Base-by-base conservation (phyloP, 768 basidiomycete genomes). In the Lepiota brunneoincarnata region DNA sequence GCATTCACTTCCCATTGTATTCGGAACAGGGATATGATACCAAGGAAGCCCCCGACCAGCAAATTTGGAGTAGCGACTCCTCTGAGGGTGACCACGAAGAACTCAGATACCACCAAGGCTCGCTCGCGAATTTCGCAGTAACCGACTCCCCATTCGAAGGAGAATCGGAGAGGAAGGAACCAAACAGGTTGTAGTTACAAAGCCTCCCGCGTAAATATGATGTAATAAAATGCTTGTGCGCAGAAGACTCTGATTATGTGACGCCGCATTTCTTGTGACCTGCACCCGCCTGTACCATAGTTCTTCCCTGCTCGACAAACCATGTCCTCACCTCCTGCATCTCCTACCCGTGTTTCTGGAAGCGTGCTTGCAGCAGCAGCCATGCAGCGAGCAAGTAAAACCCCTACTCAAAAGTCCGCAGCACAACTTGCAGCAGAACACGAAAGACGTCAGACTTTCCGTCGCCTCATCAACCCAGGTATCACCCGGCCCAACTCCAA, bases 381-480 rank as follows among this genome's bases (percentile, higher is more conserved):
- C 18, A 75, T 77, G 58, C 71, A 72, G n/a, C 72, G 80, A 50
- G 62, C 66, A 6, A 67, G 64, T 44, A 63, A 71, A 54, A 55
- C 67, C 17, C 62, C 71, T 14, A 52, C 63, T 6, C 69, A 72
- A 54, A 64, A 67, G 34, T 66, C 76, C 36, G 67, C 73, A 11
- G 68, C 74, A 1, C 73, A 77, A 57, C 47, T 68, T 51, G 67
- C 69, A 28, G 72, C 75, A 57, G 80, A 90, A 57, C 82, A 86
- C 59, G 87, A 87, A 49, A 79, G 77, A 50, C 81, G 86, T 38
- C 88, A 86, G 63, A 73, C 74, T 52, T 91, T 92, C 66, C 79
- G 91, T 40, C 76, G 91, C 36, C 72, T 92, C 55, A 78, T 92
- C 55, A 87, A 92, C 61, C 89, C 89, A 41, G 89, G 88, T 12